Evolutionary conservation across 768 basidiomycete genomes (phyloP).

Genomic region (Lactifluus volemus): DNA sequence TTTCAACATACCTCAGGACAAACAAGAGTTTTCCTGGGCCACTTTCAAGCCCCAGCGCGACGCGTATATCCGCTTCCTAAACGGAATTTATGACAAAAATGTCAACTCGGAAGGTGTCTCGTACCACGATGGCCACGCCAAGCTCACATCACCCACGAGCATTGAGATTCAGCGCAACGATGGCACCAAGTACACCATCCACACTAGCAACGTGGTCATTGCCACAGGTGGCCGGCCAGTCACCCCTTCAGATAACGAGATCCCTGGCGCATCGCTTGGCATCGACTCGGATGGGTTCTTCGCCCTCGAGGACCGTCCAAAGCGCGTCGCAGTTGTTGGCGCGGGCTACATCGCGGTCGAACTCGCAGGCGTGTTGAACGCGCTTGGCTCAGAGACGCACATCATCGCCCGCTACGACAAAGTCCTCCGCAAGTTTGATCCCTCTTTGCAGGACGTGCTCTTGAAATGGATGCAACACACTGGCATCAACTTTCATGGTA

Average conservation of each 20-base stretch:
- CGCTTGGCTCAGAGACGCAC: slow-evolving; percentile 87
- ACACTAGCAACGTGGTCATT: slow-evolving; percentile 70
- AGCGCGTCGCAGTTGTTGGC: slow-evolving; percentile 88
- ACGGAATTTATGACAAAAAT: slow-evolving; percentile 88
- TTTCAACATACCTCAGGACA: slow-evolving; percentile 36
- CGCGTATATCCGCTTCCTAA: slow-evolving; percentile 85
- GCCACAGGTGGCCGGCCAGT: slow-evolving; percentile 84
- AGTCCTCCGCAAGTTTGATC: slow-evolving; percentile 91
- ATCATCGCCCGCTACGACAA: slow-evolving; percentile 84
- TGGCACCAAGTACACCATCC: slow-evolving; percentile 60
- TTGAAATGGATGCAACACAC: slow-evolving; percentile 92
- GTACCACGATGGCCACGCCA: slow-evolving; percentile 70
- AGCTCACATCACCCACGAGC: slow-evolving; percentile 56
- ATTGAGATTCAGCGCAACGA: slow-evolving; percentile 68
- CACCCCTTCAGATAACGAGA: slow-evolving; percentile 63
- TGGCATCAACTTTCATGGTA: slow-evolving; percentile 82
- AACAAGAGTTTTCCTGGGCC: slow-evolving; percentile 76
- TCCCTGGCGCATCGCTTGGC: slow-evolving; percentile 87
- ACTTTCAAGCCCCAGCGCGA: slow-evolving; percentile 91
- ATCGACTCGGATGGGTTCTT: slow-evolving; percentile 97
- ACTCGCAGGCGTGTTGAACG: slow-evolving; percentile 88
- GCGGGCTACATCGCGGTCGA: slow-evolving; percentile 99
- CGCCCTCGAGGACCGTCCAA: slow-evolving; percentile 81
- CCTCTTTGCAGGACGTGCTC: slow-evolving; percentile 70
- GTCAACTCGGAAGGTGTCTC: slow-evolving; percentile 83